Conservation (phyloP, 139 green algal genomes). For the Marvania coccoides region DNA sequence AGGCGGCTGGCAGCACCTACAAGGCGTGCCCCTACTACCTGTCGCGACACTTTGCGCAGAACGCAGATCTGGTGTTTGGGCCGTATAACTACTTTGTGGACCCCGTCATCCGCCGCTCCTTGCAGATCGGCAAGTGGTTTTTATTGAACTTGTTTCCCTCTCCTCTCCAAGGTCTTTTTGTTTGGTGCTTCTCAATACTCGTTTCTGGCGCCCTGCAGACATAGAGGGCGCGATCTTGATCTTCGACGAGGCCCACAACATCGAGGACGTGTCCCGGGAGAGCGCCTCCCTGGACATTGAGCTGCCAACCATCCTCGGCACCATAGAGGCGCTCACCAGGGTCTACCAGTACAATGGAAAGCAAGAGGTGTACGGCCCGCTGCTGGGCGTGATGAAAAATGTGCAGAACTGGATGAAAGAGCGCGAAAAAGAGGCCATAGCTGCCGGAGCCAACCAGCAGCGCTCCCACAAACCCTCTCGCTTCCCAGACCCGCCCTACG, state of each 20-base stretch:
- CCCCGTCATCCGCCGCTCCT: constrained; percentile 56
- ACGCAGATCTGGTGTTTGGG: constrained; percentile 89
- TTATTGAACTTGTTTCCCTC: background rate
- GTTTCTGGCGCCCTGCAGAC: constrained; percentile 8
- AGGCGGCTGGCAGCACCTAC: constrained; percentile 26
- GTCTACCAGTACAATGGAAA: constrained; percentile 20
- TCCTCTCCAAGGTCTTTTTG: too few relatives aligned
- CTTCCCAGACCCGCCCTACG: background rate
- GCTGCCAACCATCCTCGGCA: constrained; percentile 37
- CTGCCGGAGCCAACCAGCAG: background rate
- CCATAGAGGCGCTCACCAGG: constrained; percentile 6
- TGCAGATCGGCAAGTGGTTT: constrained; percentile 44
- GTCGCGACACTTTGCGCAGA: constrained; percentile 42
- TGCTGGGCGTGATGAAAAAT: constrained; percentile 19
- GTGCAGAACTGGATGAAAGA: constrained; percentile 28
- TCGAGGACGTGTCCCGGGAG: constrained; percentile 75
- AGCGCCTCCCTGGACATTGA: constrained; percentile 48
- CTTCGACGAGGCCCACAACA: constrained; percentile 98
- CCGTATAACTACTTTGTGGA: constrained; percentile 86
- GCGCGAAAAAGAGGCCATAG: constrained; percentile 5
- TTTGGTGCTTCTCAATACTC: background rate
- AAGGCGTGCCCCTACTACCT: constrained; percentile 87
- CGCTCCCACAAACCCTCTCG: background rate
- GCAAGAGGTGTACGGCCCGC: constrained; percentile 39
- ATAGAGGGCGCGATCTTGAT: constrained; percentile 70